A percentile compares a stretch with the other conserved stretches of the same genome.
phyloP scores from a whole-genome alignment of 345 rosid species.

The Angophora floribunda region DNA sequence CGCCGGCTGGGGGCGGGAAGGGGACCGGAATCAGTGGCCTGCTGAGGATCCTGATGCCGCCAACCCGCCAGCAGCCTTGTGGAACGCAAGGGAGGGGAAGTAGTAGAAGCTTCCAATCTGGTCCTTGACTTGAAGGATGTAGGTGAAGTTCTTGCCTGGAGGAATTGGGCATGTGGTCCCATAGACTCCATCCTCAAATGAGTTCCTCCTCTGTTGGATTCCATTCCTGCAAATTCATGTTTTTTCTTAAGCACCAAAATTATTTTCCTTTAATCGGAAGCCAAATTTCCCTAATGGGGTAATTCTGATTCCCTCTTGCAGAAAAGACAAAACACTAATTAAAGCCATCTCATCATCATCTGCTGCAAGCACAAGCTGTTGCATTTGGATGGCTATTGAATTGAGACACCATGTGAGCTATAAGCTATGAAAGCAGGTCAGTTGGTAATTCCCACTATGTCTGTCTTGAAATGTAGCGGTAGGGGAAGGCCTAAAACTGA shows the following conservation, averaged over 20 bases:
- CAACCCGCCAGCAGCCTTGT: constrained; percentile 79
- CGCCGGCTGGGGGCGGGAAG: constrained; percentile 47
- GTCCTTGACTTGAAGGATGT: constrained; percentile 70
- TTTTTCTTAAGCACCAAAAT: neutral
- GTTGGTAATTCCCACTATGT: neutral
- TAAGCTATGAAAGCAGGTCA: neutral
- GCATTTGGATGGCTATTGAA: neutral
- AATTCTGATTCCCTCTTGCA: neutral
- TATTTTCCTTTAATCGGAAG: neutral
- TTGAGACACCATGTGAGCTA: neutral
- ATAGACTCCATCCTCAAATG: constrained; percentile 64
- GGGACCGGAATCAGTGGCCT: constrained; percentile 68
- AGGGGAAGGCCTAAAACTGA: neutral
- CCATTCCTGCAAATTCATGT: constrained; percentile 42
- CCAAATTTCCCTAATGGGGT: neutral
- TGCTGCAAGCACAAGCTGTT: neutral
- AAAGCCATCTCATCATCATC: neutral
- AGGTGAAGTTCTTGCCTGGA: constrained; percentile 75
- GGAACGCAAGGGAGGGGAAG: constrained; percentile 69
- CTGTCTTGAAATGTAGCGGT: neutral
- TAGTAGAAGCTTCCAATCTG: constrained; percentile 81
- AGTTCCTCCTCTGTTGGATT: constrained; percentile 77
- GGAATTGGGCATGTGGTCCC: constrained; percentile 96
- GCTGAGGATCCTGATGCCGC: constrained; percentile 65
- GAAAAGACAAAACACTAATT: neutral